phyloP scores from a whole-genome alignment of 2,329 filamentous ascomycete species.

The Monosporascus sp. region DNA sequence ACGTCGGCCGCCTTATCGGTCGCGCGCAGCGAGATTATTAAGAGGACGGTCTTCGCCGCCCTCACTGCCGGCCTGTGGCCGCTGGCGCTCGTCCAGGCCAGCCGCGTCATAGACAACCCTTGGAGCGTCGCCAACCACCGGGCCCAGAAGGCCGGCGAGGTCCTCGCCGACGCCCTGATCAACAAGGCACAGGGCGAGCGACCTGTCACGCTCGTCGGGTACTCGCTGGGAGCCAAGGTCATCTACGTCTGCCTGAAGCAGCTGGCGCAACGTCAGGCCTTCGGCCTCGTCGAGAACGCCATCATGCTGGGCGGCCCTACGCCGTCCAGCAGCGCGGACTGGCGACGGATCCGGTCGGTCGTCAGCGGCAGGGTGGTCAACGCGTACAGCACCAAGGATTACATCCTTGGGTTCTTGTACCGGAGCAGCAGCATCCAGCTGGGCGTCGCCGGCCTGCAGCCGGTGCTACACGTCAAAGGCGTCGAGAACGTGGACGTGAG shows the following conservation, averaged over 20 bases:
- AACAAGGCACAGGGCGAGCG: constrained; percentile 79
- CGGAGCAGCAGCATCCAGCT: constrained; percentile 77
- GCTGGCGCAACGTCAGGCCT: constrained; percentile 72
- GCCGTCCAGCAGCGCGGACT: constrained; percentile 65
- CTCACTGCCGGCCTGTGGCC: constrained; percentile 60
- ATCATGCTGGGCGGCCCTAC: constrained; percentile 79
- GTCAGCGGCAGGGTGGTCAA: constrained; percentile 82
- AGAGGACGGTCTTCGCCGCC: constrained; percentile 47
- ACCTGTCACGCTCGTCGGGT: constrained; percentile 75
- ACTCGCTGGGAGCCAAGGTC: constrained; percentile 74
- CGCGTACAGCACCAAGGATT: constrained; percentile 81
- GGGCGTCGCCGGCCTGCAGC: constrained; percentile 78
- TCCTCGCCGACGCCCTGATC: constrained; percentile 74
- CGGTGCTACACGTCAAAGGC: constrained; percentile 59
- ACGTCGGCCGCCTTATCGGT: constrained; percentile 77
- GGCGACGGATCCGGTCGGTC: constrained; percentile 73
- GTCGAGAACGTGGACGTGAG: constrained; percentile 66
- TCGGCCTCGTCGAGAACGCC: constrained; percentile 77
- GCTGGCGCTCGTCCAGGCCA: constrained; percentile 57
- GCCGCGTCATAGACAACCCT: constrained; percentile 73
- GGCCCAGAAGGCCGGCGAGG: constrained; percentile 67
- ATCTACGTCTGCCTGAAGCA: constrained; percentile 77
- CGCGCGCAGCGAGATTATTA: constrained; percentile 51
- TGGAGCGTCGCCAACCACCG: constrained; percentile 73
- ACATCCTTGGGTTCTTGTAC: constrained; percentile 83